Conservation (phyloP, 306 rosid species). For the Argentina anserina region DNA sequence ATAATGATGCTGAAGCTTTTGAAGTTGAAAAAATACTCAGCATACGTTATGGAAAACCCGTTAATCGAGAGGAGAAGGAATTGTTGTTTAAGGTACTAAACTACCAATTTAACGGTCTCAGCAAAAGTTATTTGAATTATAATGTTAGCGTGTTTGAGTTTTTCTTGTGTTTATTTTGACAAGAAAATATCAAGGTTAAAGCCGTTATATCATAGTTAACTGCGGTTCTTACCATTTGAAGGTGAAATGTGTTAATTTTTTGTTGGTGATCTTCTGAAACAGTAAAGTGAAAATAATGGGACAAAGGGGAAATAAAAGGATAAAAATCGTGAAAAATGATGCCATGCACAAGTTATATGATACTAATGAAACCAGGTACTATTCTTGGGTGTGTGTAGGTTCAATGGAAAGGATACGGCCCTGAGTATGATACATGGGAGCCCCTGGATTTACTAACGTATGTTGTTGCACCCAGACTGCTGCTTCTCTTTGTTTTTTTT, state of each 20-base stretch:
- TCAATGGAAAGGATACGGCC: conserved; percentile 70
- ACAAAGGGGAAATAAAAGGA: background rate
- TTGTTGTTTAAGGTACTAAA: conserved; percentile 57
- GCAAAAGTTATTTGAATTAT: background rate
- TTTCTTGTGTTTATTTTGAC: background rate
- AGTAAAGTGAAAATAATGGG: background rate
- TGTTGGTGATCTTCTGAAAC: background rate
- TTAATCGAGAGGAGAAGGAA: conserved; percentile 32
- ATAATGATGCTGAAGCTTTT: conserved; percentile 32
- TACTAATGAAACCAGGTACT: background rate
- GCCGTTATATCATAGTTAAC: too few relatives aligned
- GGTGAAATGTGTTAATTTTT: background rate
- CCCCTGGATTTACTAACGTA: conserved; percentile 63
- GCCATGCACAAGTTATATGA: background rate
- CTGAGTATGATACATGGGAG: conserved; percentile 74
- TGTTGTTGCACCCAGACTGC: background rate
- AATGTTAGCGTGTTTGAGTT: background rate
- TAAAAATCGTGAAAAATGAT: background rate
- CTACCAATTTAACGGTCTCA: background rate
- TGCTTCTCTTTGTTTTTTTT: background rate
- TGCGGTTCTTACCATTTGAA: background rate
- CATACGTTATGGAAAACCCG: conserved; percentile 61
- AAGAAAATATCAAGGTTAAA: background rate
- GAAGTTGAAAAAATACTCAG: conserved; percentile 54
- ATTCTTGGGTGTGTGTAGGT: conserved; percentile 29